Conservation (phyloP, 2,329 filamentous ascomycete genomes). For the Pseudogymnoascus sp. region DNA sequence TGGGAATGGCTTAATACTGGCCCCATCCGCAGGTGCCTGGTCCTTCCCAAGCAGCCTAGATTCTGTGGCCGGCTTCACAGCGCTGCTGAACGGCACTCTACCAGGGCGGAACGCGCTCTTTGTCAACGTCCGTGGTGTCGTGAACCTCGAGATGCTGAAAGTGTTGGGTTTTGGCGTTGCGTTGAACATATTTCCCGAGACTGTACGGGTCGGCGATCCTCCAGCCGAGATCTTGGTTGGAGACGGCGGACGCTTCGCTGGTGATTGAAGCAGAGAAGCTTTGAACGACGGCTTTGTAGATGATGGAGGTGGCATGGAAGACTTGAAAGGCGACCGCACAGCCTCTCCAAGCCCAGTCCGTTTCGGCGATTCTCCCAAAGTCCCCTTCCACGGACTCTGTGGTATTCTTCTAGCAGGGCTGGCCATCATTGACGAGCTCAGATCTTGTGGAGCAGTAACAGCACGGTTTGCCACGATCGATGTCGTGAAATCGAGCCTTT, state of each 20-base stretch:
- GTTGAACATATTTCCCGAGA: slow-evolving; percentile 13
- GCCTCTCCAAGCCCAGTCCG: slow-evolving; percentile 28
- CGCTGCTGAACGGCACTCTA: slow-evolving; percentile 18
- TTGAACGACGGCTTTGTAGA: slow-evolving; percentile 23
- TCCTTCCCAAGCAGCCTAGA: background rate
- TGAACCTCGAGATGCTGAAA: slow-evolving; percentile 27
- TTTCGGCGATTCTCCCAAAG: slow-evolving; percentile 50
- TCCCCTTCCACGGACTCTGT: slow-evolving; percentile 46
- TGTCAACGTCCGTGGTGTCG: slow-evolving; percentile 24
- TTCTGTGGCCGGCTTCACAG: slow-evolving; percentile 9
- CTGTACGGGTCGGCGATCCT: slow-evolving; percentile 24
- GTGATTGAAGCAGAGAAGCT: slow-evolving; percentile 28
- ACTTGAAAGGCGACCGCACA: slow-evolving; percentile 26
- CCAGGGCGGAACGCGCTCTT: slow-evolving; percentile 18
- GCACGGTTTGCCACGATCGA: slow-evolving; percentile 27
- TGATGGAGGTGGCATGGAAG: slow-evolving; percentile 17
- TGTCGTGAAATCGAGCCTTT: slow-evolving; percentile 31
- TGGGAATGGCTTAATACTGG: slow-evolving; percentile 27
- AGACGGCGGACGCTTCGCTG: slow-evolving; percentile 26
- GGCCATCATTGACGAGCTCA: slow-evolving; percentile 35
- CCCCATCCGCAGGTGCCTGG: background rate
- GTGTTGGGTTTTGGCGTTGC: slow-evolving; percentile 24
- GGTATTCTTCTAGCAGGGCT: slow-evolving; percentile 52
- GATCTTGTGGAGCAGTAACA: slow-evolving; percentile 31
- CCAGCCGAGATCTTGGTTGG: slow-evolving; percentile 26